Evolutionary conservation across 2,329 filamentous ascomycete genomes (phyloP).

Genomic region (Clarireedia paspali): DNA sequence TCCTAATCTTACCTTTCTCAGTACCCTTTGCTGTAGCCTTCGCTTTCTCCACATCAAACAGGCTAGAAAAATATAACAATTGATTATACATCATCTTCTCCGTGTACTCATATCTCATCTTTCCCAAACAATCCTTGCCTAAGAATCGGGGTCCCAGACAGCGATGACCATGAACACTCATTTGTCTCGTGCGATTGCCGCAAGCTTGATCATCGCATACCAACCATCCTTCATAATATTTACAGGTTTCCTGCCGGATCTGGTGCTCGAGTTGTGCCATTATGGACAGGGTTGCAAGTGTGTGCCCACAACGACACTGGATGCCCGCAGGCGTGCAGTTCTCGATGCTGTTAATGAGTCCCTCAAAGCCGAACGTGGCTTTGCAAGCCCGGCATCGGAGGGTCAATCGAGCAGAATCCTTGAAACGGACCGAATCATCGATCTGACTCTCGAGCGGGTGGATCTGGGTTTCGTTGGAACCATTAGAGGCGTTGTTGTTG

Average conservation of each 20-base stretch:
- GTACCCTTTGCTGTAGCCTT: conserved; percentile 43
- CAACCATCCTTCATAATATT: conserved; percentile 90
- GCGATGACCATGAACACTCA: conserved; percentile 84
- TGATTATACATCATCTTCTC: conserved; percentile 96
- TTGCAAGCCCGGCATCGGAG: conserved; percentile 81
- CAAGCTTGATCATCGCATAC: conserved; percentile 86
- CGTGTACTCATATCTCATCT: conserved; percentile 79
- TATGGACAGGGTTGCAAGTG: conserved; percentile 62
- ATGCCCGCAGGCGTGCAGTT: conserved; percentile 68
- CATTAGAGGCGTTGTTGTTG: conserved; percentile 46
- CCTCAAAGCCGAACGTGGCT: conserved; percentile 64
- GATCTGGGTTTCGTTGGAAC: conserved; percentile 59
- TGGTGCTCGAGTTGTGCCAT: conserved; percentile 83
- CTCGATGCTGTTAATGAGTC: conserved; percentile 51
- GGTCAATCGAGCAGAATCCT: conserved; percentile 66
- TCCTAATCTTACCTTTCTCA: conserved; percentile 32
- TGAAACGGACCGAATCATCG: conserved; percentile 83
- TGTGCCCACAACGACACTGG: conserved; percentile 62
- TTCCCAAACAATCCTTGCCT: conserved; percentile 74
- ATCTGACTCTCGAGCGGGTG: conserved; percentile 92
- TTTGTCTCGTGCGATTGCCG: conserved; percentile 78
- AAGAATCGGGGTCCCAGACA: conserved; percentile 84
- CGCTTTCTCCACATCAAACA: conserved; percentile 88
- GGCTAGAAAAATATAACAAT: conserved; percentile 72
- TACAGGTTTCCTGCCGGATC: conserved; percentile 67